phyloP scores from a whole-genome alignment of 495 filamentous ascomycete species.

The Penicillium roqueforti region DNA sequence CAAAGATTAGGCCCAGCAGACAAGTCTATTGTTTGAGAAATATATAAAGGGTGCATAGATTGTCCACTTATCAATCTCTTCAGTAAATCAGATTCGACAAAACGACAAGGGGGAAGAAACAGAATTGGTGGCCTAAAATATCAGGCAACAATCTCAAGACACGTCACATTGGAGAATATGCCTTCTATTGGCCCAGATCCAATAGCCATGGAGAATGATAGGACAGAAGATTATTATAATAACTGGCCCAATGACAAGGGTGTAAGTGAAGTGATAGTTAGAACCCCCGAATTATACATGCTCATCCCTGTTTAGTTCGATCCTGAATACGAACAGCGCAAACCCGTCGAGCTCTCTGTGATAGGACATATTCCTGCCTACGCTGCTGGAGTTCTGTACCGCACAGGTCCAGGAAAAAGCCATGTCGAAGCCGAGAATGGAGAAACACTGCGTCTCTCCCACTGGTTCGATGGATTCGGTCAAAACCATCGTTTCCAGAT shows the following conservation, averaged over 20 bases:
- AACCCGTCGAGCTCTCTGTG: slow-evolving; percentile 47
- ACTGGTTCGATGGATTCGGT: slow-evolving; percentile 82
- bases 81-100: too few species aligned
- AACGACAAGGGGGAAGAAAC: neutral
- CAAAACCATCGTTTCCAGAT: slow-evolving; percentile 73
- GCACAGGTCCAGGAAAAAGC: slow-evolving; percentile 65
- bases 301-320: slow-evolving; percentile 41
- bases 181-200: neutral
- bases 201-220: neutral
- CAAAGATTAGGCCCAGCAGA: neutral
- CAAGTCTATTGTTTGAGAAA: neutral
- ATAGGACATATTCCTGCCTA: slow-evolving; percentile 50
- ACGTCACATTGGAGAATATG: slow-evolving; percentile 6
- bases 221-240: slow-evolving; percentile 13
- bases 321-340: slow-evolving; percentile 43
- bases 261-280: slow-evolving; percentile 6
- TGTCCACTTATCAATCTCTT: neutral
- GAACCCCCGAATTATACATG: neutral
- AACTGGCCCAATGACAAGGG: slow-evolving; percentile 28
- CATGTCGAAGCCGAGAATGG: slow-evolving; percentile 53
- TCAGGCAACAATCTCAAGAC: neutral
- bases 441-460: slow-evolving; percentile 51
- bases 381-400: slow-evolving; percentile 60
- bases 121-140: neutral
- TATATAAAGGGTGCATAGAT: neutral